phyloP scores from a whole-genome alignment of 2,329 filamentous ascomycete species.

The Colletotrichum sp. region DNA sequence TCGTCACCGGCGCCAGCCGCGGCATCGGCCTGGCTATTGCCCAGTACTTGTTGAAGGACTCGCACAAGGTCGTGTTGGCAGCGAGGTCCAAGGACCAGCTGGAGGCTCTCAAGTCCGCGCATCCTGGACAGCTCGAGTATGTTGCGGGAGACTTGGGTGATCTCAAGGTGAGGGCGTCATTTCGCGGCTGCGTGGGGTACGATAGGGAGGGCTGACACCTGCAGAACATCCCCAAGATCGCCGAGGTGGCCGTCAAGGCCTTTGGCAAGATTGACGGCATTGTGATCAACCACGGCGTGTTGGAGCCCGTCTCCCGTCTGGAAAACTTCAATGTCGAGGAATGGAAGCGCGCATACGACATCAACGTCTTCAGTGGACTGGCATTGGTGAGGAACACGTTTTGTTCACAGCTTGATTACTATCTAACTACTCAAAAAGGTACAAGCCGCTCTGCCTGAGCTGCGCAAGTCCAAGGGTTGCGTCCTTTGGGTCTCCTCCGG shows the following conservation, averaged over 20 bases:
- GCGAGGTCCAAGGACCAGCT: conserved; percentile 58
- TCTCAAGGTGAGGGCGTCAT: conserved; percentile 43
- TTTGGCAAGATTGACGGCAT: conserved; percentile 82
- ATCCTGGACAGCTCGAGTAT: conserved; percentile 59
- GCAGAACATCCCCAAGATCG: conserved; percentile 64
- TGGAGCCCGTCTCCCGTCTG: conserved; percentile 78
- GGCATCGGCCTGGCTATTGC: conserved; percentile 66
- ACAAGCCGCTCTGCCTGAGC: conserved; percentile 70
- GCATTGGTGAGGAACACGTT: conserved; percentile 64
- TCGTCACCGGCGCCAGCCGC: conserved; percentile 70
- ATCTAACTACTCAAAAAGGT: conserved; percentile 51
- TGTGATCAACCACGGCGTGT: conserved; percentile 84
- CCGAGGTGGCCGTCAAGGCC: conserved; percentile 66
- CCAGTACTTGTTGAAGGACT: conserved; percentile 52
- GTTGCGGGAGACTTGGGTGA: conserved; percentile 61
- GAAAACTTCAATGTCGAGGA: conserved; percentile 69
- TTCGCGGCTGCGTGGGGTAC: not conserved
- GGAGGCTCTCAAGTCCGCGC: conserved; percentile 53
- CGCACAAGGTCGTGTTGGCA: conserved; percentile 64
- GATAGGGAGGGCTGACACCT: not conserved
- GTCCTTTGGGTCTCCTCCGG: conserved; percentile 84
- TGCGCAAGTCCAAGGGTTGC: conserved; percentile 71
- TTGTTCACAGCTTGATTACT: not conserved
- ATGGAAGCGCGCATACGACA: conserved; percentile 78
- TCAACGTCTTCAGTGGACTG: conserved; percentile 87